Evolutionary conservation across 2,329 filamentous ascomycete species (phyloP).

Genomic region (Scorias spongiosa): DNA sequence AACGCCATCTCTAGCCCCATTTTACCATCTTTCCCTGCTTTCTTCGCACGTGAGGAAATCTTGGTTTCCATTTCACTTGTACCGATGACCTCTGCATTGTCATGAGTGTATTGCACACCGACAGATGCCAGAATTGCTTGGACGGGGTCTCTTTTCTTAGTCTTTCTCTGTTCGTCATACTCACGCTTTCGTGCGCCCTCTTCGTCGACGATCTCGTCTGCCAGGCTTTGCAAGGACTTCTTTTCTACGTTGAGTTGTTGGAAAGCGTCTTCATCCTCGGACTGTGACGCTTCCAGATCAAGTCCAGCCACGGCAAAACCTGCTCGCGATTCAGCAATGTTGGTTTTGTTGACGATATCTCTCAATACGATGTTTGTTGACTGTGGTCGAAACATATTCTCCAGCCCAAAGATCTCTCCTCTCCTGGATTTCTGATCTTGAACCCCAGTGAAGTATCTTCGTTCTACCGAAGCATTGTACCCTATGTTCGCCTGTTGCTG

Average conservation of each 20-base stretch:
- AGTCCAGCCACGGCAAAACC: conserved; percentile 69
- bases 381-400: conserved; percentile 74
- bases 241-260: conserved; percentile 23
- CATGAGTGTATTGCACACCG: conserved; percentile 88
- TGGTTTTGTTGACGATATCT: conserved; percentile 98
- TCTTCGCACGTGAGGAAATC: conserved; percentile 61
- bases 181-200: conserved; percentile 19
- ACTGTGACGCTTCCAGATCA: conserved; percentile 51
- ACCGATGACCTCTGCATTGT: conserved; percentile 90
- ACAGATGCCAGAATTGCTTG: conserved; percentile 78
- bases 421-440: conserved; percentile 70
- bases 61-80: conserved; percentile 81
- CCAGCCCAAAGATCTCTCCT: conserved; percentile 84
- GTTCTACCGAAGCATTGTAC: conserved; percentile 81
- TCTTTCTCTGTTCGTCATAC: conserved; percentile 17
- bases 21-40: conserved; percentile 38
- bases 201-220: conserved; percentile 38
- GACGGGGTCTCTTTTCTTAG: conserved; percentile 51
- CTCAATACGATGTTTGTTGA: conserved; percentile 64
- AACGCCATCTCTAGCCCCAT: conserved; percentile 30
- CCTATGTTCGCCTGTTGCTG: conserved; percentile 97
- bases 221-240: conserved; percentile 58
- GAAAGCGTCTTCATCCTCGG: conserved; percentile 32
- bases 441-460: conserved; percentile 88
- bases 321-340: conserved; percentile 81